phyloP scores from a whole-genome alignment of 148 eudicot species.

The Drosera capensis region DNA sequence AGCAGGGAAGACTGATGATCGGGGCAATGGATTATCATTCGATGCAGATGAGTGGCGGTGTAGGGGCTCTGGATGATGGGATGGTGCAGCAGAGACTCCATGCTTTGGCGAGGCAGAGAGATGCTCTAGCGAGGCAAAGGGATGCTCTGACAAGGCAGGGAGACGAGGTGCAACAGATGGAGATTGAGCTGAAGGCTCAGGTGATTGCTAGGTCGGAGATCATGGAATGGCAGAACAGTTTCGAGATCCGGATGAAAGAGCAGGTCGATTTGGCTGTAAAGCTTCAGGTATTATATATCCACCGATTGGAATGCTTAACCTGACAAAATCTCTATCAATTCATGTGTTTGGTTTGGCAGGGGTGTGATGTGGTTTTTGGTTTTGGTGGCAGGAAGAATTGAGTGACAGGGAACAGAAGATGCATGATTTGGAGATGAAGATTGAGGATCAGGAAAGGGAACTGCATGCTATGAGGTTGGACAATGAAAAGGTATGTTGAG shows the following conservation, averaged over 20 bases:
- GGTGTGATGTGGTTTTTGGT: neutral
- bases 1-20: conserved; percentile 53
- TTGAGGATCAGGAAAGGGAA: conserved; percentile 77
- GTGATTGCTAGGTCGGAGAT: conserved; percentile 53
- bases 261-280: conserved; percentile 32
- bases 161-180: conserved; percentile 68
- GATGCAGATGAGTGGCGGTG: conserved; percentile 45
- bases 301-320: neutral
- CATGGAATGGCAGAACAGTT: conserved; percentile 35
- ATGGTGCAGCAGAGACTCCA: conserved; percentile 56
- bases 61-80: conserved; percentile 31
- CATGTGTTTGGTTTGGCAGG: neutral
- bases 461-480: conserved; percentile 75
- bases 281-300: conserved; percentile 56
- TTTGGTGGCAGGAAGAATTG: conserved; percentile 52
- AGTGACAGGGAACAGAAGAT: conserved; percentile 55
- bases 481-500: conserved; percentile 53
- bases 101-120: conserved; percentile 35
- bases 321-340: neutral
- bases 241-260: conserved; percentile 56
- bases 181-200: conserved; percentile 71
- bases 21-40: conserved; percentile 58
- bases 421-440: conserved; percentile 57
- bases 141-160: conserved; percentile 37
- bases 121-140: too few species aligned